Base-by-base conservation (phyloP, 1,284 basidiomycete species). In the Boletus semigastroideus region DNA sequence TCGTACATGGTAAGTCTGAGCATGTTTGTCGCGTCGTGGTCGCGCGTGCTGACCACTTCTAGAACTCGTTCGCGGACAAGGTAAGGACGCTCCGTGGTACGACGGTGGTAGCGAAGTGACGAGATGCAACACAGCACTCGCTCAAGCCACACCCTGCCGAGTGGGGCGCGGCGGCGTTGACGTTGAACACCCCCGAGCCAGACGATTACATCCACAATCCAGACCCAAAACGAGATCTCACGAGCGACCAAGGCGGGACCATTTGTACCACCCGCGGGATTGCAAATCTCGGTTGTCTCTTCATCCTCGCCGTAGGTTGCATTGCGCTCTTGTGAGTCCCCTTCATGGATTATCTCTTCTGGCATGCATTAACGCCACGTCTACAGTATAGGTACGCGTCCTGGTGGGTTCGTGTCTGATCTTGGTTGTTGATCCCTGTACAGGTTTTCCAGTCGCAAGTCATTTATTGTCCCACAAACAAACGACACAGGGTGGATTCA, bases 281-380 rank as follows among this genome's bases (percentile, higher is more conserved):
- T 13, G 64, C 59, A 51, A 80, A 79, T 52, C 61, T 79, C 4
- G 78, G 78, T 0, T 78, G 76, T 60, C 64, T 80, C 6, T 54
- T 73, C 28, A 12, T 79, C 38, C 67, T 78, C 10, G 60, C 59
- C 4, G 42, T 63, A 1, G 58, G 60, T n/a, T 60, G 74, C 27
- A 56, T 78, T 30, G 44, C 51, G n/a, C 59, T 72, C 46, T 72
- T 72, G 67, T 69, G 44, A 61, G 67, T 70, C 20, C n/a, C 17
- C 6, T 37, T 22, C n/a, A 17, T 25, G 6, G 17, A 13, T n/a
- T 28, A n/a, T 17, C 25, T 46, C 42, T 16, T 46, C 22, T 31
- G 13, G 2, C 20, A 14, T 33, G 19, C 22, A 5, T 48, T 63
- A 30, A 53, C 37, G 20, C 22, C 16, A 5, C 8, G 46, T 42